These are phyloP conservation scores for Wickerhamiella hasegawae DNA, from an alignment of 805 yeast species.

Conservation along the genomic window DNA sequence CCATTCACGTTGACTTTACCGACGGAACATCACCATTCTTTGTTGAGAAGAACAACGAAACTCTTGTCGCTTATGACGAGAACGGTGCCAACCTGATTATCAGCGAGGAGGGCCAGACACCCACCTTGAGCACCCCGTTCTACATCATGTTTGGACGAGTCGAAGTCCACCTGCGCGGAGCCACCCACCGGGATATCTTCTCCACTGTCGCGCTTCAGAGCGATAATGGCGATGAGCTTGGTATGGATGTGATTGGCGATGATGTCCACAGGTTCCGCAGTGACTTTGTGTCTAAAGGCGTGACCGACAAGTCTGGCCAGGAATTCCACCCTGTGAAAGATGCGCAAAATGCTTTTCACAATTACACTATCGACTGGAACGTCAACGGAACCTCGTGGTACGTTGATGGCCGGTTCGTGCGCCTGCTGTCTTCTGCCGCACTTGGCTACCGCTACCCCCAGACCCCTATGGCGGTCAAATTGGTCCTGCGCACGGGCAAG, in stretches of 20 bases:
- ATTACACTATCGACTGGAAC: constrained; percentile 78
- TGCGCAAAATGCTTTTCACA: constrained; percentile 36
- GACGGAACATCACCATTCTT: constrained; percentile 17
- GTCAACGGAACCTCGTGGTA: constrained; percentile 49
- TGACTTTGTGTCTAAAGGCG: constrained; percentile 5
- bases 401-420: constrained; percentile 50
- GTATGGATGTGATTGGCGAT: constrained; percentile 75
- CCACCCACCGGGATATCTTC: constrained; percentile 63
- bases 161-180: constrained; percentile 56
- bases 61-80: not conserved
- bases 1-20: constrained; percentile 37
- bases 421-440: constrained; percentile 36
- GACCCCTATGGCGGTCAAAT: constrained; percentile 66
- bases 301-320: not conserved
- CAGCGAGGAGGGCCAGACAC: not conserved
- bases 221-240: constrained; percentile 83
- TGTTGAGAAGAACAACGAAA: not conserved
- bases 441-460: constrained; percentile 45
- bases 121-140: constrained; percentile 22
- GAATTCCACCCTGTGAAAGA: not conserved
- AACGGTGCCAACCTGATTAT: not conserved
- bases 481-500: constrained; percentile 39
- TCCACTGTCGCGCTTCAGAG: constrained; percentile 67
- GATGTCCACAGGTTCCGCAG: constrained; percentile 62
- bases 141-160: constrained; percentile 82